phyloP scores from a whole-genome alignment of 1,139 yeast genomes.

The Blastobotrys indianensis region DNA sequence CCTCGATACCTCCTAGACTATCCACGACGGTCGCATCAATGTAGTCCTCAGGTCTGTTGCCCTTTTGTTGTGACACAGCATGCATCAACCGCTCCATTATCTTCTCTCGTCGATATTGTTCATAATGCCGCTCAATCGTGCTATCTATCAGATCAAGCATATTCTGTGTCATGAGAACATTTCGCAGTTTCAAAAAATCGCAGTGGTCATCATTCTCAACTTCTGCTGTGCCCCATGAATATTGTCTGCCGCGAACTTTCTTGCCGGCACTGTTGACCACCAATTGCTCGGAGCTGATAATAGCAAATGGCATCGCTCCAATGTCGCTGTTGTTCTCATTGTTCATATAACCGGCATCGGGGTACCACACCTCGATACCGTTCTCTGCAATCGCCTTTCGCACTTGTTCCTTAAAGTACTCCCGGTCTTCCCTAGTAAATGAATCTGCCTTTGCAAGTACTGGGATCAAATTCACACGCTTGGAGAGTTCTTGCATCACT shows the following conservation, averaged over 20 bases:
- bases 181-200: slow-evolving; percentile 53
- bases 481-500: slow-evolving; percentile 61
- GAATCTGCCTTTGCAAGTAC: slow-evolving; percentile 72
- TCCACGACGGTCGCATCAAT: slow-evolving; percentile 7
- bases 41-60: slow-evolving; percentile 10
- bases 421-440: slow-evolving; percentile 40
- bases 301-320: slow-evolving; percentile 49
- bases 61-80: slow-evolving; percentile 18
- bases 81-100: slow-evolving; percentile 63
- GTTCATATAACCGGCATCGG: background rate
- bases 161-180: slow-evolving; percentile 57
- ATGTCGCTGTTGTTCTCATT: background rate
- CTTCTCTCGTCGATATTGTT: slow-evolving; percentile 66
- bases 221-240: slow-evolving; percentile 71
- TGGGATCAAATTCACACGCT: slow-evolving; percentile 68
- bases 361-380: slow-evolving; percentile 34
- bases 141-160: slow-evolving; percentile 73
- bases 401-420: slow-evolving; percentile 42
- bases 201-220: slow-evolving; percentile 61
- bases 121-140: slow-evolving; percentile 79
- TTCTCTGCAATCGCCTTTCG: slow-evolving; percentile 42
- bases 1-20: slow-evolving; percentile 31
- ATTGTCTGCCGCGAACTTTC: slow-evolving; percentile 55
- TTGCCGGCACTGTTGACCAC: slow-evolving; percentile 33
- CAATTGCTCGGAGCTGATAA: slow-evolving; percentile 45